Evolutionary conservation across 2,329 filamentous ascomycete species (phyloP), one percentile per base, ranked within the genome.

Genomic region (Aschersonia sp.): DNA sequence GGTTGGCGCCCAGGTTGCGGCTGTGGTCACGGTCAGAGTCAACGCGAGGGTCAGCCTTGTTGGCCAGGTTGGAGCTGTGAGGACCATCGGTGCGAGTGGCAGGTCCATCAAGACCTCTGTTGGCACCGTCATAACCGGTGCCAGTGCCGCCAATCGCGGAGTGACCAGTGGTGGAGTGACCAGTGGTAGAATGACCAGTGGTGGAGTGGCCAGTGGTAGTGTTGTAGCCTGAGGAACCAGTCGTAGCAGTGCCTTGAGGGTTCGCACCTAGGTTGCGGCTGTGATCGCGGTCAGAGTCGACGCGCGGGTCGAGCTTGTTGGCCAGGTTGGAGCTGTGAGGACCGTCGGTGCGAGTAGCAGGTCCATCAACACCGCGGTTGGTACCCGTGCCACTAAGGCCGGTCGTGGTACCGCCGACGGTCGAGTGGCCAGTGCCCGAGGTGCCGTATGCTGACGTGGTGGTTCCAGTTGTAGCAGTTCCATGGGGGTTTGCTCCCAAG

Each of bases 271-370:
- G 32, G 54, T 59, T 66, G 48, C 56, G 56, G 54, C 59, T 62
- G 44, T 64, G 60, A 47, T 71, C 69, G 10, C 71, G 62, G 54
- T 78, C 72, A 5, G 69, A 73, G 56, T 79, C 74, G 45, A 76
- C 64, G 12, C 72, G 63, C n/a, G 74, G 73, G 52, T 79, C 75
- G 2, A 59, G 42, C 55, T 74, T 74, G 65, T 79, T 79, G 30
- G 63, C 53, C n/a, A 68, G 8, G 49, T 71, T 65, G 2, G 66
- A 68, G 49, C 54, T 55, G 58, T 77, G 72, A 43, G 73, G 73
- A 0, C 74, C 73, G 2, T 60, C 61, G 6, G 61, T 64, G 41
- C 49, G 54, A 30, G 55, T 50, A 11, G 61, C 59, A 30, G 58
- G 55, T n/a, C 58, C 59, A 3, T 51, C 51, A 31, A 41, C 29